Evolutionary conservation across 73 alveolate genomes (phyloP).

Genomic region (Tetrahymena malaccensis): DNA sequence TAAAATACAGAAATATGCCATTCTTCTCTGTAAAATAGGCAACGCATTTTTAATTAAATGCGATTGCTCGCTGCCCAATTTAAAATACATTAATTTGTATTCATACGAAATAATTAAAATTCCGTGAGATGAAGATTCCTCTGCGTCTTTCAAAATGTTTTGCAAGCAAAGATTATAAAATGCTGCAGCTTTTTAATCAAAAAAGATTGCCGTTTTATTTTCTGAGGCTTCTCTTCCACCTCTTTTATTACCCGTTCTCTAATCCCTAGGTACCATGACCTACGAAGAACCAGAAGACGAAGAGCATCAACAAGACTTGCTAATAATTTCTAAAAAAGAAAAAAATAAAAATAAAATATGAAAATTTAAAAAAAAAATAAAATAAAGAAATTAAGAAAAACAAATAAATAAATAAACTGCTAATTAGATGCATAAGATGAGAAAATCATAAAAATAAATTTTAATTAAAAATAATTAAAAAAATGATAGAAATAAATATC

Average conservation of each 20-base stretch:
- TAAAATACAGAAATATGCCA: not conserved
- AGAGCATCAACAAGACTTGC: not conserved
- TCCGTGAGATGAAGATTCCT: not conserved
- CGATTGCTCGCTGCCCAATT: not conserved
- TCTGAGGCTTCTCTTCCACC: conserved; percentile 1
- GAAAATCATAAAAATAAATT: no score
- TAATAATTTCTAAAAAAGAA: not conserved
- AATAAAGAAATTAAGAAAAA: not conserved
- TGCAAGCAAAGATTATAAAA: not conserved
- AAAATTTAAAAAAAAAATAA: not conserved
- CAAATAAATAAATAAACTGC: not conserved
- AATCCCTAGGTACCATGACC: not conserved
- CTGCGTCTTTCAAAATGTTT: not conserved
- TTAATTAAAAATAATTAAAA: no score
- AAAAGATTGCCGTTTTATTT: not conserved
- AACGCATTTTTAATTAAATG: not conserved
- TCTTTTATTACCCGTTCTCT: not conserved
- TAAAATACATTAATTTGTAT: not conserved
- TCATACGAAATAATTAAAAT: not conserved
- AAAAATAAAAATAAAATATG: not conserved
- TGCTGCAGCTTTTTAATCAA: not conserved
- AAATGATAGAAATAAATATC: no score
- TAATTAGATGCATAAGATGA: not conserved
- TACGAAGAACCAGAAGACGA: not conserved
- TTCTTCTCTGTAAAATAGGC: not conserved